phyloP scores from a whole-genome alignment of 768 basidiomycete species.

The Phylloporus sp. region DNA sequence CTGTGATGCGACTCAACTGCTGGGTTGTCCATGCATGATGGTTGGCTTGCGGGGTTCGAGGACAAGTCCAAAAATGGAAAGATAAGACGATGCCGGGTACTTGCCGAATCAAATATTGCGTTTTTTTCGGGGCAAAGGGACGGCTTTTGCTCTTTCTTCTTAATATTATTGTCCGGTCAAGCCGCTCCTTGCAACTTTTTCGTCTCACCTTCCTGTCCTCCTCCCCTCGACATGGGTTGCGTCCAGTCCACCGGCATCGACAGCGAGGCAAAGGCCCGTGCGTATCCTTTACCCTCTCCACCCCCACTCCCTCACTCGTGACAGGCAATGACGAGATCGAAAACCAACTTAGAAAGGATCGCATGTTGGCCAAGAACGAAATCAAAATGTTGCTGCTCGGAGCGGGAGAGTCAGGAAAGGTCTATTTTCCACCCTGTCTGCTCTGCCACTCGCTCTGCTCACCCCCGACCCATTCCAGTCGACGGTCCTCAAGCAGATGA shows the following conservation, averaged over 20 bases:
- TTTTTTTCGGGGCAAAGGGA: neutral
- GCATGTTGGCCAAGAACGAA: constrained; percentile 86
- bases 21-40: neutral
- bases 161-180: constrained; percentile 24
- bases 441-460: neutral
- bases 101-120: constrained; percentile 18
- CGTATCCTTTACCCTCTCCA: constrained; percentile 30
- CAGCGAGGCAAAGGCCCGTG: constrained; percentile 79
- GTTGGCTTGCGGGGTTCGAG: constrained; percentile 14
- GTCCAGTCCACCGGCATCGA: constrained; percentile 66
- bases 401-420: constrained; percentile 96
- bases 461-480: constrained; percentile 41
- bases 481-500: constrained; percentile 95
- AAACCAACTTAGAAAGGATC: constrained; percentile 83
- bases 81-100: constrained; percentile 10
- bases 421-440: constrained; percentile 31
- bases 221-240: constrained; percentile 55
- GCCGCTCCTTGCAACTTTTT: constrained; percentile 22
- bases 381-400: constrained; percentile 96
- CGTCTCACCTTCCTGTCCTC: constrained; percentile 3
- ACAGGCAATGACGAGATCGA: constrained; percentile 92
- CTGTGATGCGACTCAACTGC: too few species aligned
- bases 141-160: constrained; percentile 7
- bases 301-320: neutral
- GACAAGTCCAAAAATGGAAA: constrained; percentile 10